phyloP scores from a whole-genome alignment of 352 stramenopile species.

The Phytophthora hibernalis region DNA sequence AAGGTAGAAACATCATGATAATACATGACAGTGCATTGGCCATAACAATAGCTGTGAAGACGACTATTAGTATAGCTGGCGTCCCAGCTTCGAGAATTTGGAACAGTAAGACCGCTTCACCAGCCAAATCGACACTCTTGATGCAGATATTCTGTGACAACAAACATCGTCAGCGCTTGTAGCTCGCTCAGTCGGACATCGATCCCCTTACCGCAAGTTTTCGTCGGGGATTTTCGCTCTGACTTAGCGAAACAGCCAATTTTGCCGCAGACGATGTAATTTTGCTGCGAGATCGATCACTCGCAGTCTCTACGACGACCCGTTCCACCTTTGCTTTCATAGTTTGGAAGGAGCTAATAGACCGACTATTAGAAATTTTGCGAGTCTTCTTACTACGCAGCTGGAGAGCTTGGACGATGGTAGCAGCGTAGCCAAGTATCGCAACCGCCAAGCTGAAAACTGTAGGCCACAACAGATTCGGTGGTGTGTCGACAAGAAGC shows the following conservation, averaged over 20 bases:
- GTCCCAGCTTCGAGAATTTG: slow-evolving; percentile 6
- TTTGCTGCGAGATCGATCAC: not conserved
- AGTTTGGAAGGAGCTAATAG: not conserved
- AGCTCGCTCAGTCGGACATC: no score
- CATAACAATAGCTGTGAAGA: slow-evolving; percentile 2
- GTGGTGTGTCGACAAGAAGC: slow-evolving; percentile 7
- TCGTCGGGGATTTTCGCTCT: not conserved
- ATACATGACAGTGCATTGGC: slow-evolving; percentile 2
- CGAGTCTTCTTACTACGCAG: not conserved
- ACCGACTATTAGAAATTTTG: not conserved
- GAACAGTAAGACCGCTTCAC: not conserved
- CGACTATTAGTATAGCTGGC: not conserved
- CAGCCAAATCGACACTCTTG: slow-evolving; percentile 1
- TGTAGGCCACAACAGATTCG: slow-evolving; percentile 1
- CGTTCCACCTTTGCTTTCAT: not conserved
- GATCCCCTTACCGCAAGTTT: slow-evolving; percentile 6
- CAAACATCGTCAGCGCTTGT: not conserved
- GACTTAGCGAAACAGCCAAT: not conserved
- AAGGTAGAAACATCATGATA: slow-evolving; percentile 4
- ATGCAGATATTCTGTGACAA: not conserved
- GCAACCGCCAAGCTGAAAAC: not conserved
- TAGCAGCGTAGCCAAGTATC: not conserved
- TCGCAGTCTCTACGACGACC: not conserved
- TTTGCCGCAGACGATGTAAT: not conserved
- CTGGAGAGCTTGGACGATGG: slow-evolving; percentile 1